Percentiles rank a stretch among this genome's conserved stretches.
These are phyloP conservation scores for Priceomyces melissophilus DNA, from an alignment of 805 yeast genomes.

Conservation along the genomic window DNA sequence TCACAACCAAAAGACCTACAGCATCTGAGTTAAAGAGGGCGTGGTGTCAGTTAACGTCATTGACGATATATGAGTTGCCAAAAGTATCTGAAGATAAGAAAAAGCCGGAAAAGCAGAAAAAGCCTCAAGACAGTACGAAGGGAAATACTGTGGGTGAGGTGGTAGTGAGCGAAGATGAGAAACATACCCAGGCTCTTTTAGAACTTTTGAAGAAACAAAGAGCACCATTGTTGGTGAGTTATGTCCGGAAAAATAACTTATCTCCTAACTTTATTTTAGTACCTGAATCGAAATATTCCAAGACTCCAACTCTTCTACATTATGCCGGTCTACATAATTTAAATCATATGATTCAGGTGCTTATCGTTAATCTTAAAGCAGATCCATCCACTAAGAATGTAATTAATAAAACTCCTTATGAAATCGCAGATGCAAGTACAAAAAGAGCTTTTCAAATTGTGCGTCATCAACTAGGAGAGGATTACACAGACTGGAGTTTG, in stretches of 20 bases:
- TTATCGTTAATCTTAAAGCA: conserved; percentile 63
- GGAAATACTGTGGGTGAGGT: conserved; percentile 8
- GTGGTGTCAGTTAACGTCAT: conserved; percentile 73
- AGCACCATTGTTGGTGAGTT: conserved; percentile 68
- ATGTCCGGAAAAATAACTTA: conserved; percentile 55
- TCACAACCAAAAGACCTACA: conserved; percentile 87
- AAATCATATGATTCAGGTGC: conserved; percentile 60
- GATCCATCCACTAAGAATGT: conserved; percentile 60
- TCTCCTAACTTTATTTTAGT: conserved; percentile 49
- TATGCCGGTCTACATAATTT: conserved; percentile 69
- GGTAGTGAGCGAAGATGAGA: conserved; percentile 27
- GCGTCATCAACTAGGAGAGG: conserved; percentile 67
- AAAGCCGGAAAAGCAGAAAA: conserved; percentile 17
- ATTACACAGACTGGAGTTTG: conserved; percentile 61
- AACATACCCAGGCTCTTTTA: conserved; percentile 56
- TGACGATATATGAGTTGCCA: conserved; percentile 56
- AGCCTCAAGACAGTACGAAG: conserved; percentile 14
- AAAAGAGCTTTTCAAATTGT: conserved; percentile 63
- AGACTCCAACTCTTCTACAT: conserved; percentile 74
- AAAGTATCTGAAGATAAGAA: conserved; percentile 33
- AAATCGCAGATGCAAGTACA: conserved; percentile 48
- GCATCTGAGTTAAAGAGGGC: conserved; percentile 74
- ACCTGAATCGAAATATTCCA: conserved; percentile 51
- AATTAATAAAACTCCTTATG: conserved; percentile 64
- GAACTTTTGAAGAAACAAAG: conserved; percentile 65